Base-by-base conservation (phyloP, 1,284 basidiomycete species). In the Moniliella sp. region DNA sequence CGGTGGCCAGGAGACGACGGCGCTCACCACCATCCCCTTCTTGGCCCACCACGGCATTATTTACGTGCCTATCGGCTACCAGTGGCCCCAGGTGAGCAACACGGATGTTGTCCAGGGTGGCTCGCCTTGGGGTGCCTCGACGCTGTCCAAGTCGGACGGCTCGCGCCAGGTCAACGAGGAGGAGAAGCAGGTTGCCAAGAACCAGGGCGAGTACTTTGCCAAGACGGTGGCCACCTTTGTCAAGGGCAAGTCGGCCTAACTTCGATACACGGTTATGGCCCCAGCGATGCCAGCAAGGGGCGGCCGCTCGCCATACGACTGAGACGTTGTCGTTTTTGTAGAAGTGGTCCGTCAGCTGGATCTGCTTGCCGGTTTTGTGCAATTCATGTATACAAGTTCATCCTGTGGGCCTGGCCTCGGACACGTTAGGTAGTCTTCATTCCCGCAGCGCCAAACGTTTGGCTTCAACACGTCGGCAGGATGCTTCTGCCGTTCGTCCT, bases 21-120 rank as follows among this genome's bases (percentile, higher is more conserved):
- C 43, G 27, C 40, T 52, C 18, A 50, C 49, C 23, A 52, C 47
- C 12, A 34, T 46, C 14, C 49, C 49, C 14, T 52, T 43, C 35
- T 48, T 52, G 16, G 39, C 34, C 7, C 49, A 52, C 41, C 48
- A 48, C 21, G 49, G 49, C 12, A 37, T 50, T 18, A 48, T 32
- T 33, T 44, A 31, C 19, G 48, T 50, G 3, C 48, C 48, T 1
- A 15, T 36, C 25, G 47, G 48, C 3, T 49, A 43, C 33, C 4
- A 13, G 5, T 40, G 36, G 19, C 18, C 33, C 7, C 29, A 45
- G 15, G 40, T 47, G 33, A 30, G 32, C 28, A 28, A 34, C 30
- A 21, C 46, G 13, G 32, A 31, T 15, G 34, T 42, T 32, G 36
- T 52, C 27, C 18, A 31, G 28, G 45, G 48, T 28, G 31, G 35